A percentile compares a stretch with the other conserved stretches of the same genome.
These are phyloP conservation scores for Metschnikowia aberdeeniae DNA, from an alignment of 805 yeast species.

Conservation along the genomic window DNA sequence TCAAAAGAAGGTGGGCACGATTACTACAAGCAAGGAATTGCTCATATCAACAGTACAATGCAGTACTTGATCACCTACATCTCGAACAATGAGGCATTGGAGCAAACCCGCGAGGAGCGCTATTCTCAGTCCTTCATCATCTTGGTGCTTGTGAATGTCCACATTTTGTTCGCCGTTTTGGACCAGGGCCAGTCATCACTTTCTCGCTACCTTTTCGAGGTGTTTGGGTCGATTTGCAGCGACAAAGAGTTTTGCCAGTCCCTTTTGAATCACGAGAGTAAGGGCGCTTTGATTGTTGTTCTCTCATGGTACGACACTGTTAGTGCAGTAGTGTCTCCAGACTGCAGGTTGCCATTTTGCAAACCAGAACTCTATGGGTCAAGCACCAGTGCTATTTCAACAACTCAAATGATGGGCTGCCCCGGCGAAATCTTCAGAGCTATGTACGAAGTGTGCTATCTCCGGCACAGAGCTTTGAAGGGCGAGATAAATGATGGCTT, in stretches of 20 bases:
- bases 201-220: slow-evolving; percentile 45
- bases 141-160: slow-evolving; percentile 50
- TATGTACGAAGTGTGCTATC: slow-evolving; percentile 41
- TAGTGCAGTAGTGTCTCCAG: slow-evolving; percentile 52
- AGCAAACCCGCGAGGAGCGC: slow-evolving; percentile 4
- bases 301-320: slow-evolving; percentile 60
- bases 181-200: slow-evolving; percentile 54
- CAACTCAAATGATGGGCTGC: slow-evolving; percentile 55
- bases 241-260: slow-evolving; percentile 39
- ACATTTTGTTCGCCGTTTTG: slow-evolving; percentile 48
- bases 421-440: slow-evolving; percentile 54
- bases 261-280: slow-evolving; percentile 44
- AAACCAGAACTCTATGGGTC: slow-evolving; percentile 51
- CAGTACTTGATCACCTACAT: slow-evolving; percentile 47
- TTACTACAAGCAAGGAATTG: slow-evolving; percentile 49
- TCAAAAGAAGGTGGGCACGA: slow-evolving; percentile 47
- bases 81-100: slow-evolving; percentile 6
- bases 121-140: slow-evolving; percentile 36
- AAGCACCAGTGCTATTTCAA: slow-evolving; percentile 39
- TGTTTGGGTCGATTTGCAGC: slow-evolving; percentile 47
- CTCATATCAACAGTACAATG: slow-evolving; percentile 55
- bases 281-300: slow-evolving; percentile 47
- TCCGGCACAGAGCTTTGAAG: slow-evolving; percentile 25
- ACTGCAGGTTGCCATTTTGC: slow-evolving; percentile 52
- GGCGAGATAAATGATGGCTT: slow-evolving; percentile 10